A percentile compares a stretch with the other conserved stretches of the same genome.
These are phyloP conservation scores for Penicillium waksmanii DNA, from an alignment of 495 filamentous ascomycete genomes.

Conservation along the genomic window DNA sequence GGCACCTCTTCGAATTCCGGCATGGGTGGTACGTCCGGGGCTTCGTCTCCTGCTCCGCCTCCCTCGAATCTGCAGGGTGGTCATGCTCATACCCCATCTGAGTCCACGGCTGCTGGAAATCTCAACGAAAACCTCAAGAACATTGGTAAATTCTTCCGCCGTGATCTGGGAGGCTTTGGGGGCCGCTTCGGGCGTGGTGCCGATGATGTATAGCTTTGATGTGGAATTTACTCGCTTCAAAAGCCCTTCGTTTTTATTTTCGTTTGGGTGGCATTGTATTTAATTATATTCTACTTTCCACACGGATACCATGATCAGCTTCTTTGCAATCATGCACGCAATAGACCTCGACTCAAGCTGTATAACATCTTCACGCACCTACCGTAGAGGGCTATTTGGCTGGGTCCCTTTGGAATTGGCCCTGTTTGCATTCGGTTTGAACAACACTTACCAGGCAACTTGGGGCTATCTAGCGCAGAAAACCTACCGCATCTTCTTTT, in stretches of 20 bases:
- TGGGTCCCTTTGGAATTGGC: no score
- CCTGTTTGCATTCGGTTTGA: no score
- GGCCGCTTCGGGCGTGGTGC: constrained; percentile 63
- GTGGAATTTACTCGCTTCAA: neutral
- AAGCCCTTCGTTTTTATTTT: neutral
- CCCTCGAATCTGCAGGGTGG: constrained; percentile 20
- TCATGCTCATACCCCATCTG: constrained; percentile 25
- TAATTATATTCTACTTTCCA: constrained; percentile 8
- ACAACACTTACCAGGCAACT: no score
- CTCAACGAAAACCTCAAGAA: constrained; percentile 92
- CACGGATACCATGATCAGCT: constrained; percentile 3
- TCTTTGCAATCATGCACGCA: neutral
- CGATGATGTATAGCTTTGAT: constrained; percentile 35
- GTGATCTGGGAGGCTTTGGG: constrained; percentile 84
- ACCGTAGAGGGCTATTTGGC: no score
- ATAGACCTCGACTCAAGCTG: neutral
- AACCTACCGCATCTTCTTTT: no score
- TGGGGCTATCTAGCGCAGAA: no score
- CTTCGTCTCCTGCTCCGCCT: constrained; percentile 24
- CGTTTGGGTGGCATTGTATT: neutral
- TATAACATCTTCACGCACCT: neutral
- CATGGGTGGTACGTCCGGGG: constrained; percentile 21
- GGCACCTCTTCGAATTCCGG: constrained; percentile 17
- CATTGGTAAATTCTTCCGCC: constrained; percentile 92
- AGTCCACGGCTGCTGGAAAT: constrained; percentile 52